Base-by-base conservation (phyloP, 495 filamentous ascomycete genomes). In the Emericellopsis terricola region DNA sequence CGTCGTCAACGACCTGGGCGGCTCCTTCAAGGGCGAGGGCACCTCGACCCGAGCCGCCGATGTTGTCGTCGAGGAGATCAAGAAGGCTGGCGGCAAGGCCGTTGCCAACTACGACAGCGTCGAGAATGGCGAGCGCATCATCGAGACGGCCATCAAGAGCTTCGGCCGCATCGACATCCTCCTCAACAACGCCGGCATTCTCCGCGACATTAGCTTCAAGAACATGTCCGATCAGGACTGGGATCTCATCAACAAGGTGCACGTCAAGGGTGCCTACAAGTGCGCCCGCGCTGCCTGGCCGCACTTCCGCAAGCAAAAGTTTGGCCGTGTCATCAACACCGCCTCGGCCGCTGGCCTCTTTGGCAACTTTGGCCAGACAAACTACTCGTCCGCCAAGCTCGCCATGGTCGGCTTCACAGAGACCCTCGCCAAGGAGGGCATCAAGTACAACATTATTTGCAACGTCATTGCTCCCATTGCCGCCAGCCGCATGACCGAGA, bases 81-180 rank as follows among this genome's bases (percentile, higher is more conserved):
- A 71, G 55, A 69, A 78, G 49, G 77, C 76, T 29, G 91, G 89
- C 50, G 91, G 89, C 53, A 92, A 94, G 64, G 91, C 89, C 35
- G 85, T 93, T 19, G 84, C 91, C 52, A 96, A 93, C 69, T 97
- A 97, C 65, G 78, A 96, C 73, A 86, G 78, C 56, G 89, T 97
- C 47, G 81, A 84, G 60, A 69, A 89, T 50, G 89, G 89, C 42
- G 91, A 96, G 26, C 73, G 64, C 50, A 96, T 97, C 55, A 93
- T 97, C 62, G 79, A 94, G 38, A 94, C 89, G 15, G 91, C 89
- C 43, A 84, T 96, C 48, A 72, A 87, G 63, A 69, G 65, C 41
- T 97, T 85, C 47, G 91, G 89, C 43, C 78, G 86, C 42, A 72
- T 97, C 52, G 89, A 97, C 59, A 64, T 97, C 31, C 75, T 97